A percentile compares a stretch with the other conserved stretches of the same genome.
phyloP scores from a whole-genome alignment of 768 basidiomycete species.

The Suillus clintonianus region DNA sequence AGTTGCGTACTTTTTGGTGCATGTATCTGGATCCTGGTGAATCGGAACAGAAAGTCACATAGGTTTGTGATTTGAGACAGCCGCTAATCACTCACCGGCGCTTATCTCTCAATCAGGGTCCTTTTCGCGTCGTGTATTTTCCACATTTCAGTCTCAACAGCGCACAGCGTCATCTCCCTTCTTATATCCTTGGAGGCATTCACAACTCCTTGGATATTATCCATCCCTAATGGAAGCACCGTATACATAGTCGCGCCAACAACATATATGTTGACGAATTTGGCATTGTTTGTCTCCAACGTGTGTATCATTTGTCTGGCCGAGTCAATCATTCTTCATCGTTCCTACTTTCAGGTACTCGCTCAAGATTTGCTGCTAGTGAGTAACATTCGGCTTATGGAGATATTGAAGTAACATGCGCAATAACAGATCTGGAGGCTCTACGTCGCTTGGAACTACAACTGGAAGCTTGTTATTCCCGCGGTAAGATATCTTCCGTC shows the following conservation, averaged over 20 bases:
- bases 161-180: slow-evolving; percentile 6
- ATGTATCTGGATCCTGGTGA: slow-evolving; percentile 5
- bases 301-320: neutral
- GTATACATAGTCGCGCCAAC: neutral
- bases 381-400: neutral
- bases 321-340: neutral
- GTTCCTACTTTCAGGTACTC: slow-evolving; percentile 1
- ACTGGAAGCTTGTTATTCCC: slow-evolving; percentile 1
- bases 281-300: slow-evolving; percentile 5
- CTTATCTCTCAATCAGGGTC: slow-evolving; percentile 3
- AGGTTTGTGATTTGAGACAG: neutral
- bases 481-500: slow-evolving; percentile 1
- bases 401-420: neutral
- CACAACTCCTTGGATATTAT: neutral
- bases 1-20: slow-evolving; percentile 10
- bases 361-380: slow-evolving; percentile 8
- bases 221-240: neutral
- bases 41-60: neutral
- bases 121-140: slow-evolving; percentile 2
- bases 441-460: slow-evolving; percentile 6
- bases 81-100: neutral
- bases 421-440: slow-evolving; percentile 10
- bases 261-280: neutral
- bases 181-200: slow-evolving; percentile 1
- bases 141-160: slow-evolving; percentile 5